Evolutionary conservation across 2,329 filamentous ascomycete genomes (phyloP).

Genomic region (Rugonectria rugulosa): DNA sequence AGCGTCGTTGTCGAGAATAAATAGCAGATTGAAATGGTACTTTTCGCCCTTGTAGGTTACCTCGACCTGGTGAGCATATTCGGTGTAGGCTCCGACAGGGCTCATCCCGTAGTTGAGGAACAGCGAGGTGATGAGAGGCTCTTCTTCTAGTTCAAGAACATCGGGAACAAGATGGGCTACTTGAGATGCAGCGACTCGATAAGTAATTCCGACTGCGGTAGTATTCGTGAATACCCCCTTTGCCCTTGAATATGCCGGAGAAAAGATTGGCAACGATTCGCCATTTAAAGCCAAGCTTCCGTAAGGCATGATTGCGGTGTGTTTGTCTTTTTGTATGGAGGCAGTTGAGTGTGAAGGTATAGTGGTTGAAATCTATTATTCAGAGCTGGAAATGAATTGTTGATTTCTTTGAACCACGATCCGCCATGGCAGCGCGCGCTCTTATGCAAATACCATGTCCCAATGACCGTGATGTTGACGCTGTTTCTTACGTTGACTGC

Average conservation of each 20-base stretch:
- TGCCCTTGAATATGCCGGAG: slow-evolving; percentile 14
- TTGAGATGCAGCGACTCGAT: slow-evolving; percentile 20
- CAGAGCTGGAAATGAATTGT: not conserved
- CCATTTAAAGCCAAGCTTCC: slow-evolving; percentile 12
- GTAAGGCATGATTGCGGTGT: slow-evolving; percentile 8
- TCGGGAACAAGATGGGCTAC: slow-evolving; percentile 11
- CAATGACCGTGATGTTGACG: not conserved
- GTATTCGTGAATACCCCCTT: slow-evolving; percentile 8
- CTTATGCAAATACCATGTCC: not conserved
- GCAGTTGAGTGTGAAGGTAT: not conserved
- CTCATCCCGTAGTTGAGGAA: slow-evolving; percentile 18
- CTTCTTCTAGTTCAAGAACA: slow-evolving; percentile 17
- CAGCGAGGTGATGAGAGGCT: slow-evolving; percentile 14
- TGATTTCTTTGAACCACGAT: not conserved
- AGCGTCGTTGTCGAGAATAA: slow-evolving; percentile 21
- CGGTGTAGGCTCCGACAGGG: slow-evolving; percentile 10
- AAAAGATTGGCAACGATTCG: slow-evolving; percentile 15
- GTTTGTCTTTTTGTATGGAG: not conserved
- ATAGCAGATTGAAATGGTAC: slow-evolving; percentile 14
- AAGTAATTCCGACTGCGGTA: slow-evolving; percentile 14
- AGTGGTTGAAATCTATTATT: not conserved
- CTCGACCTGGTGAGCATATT: slow-evolving; percentile 21
- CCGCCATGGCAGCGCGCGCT: not conserved
- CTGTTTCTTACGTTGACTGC: slow-evolving; percentile 6
- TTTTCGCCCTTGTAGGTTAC: slow-evolving; percentile 18